These are phyloP conservation scores for Trypanosoma cruzi DNA, from an alignment of 208 protist species.

Conservation along the genomic window DNA sequence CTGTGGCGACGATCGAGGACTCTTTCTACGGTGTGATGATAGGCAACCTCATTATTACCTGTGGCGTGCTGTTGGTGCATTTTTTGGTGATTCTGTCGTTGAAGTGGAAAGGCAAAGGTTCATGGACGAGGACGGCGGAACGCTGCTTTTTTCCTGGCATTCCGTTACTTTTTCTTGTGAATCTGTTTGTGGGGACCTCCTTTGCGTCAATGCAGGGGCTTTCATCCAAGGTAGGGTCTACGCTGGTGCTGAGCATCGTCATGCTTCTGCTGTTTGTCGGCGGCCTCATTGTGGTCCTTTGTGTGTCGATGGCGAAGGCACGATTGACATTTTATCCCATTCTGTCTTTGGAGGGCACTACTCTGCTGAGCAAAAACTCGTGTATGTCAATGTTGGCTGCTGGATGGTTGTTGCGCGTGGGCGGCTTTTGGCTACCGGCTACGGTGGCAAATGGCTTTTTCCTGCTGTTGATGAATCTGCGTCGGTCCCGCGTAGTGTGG, in stretches of 20 bases:
- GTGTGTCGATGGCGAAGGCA: neutral
- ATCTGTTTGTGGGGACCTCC: constrained; percentile 13
- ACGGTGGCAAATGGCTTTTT: neutral
- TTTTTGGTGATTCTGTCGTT: neutral
- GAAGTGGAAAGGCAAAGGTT: neutral
- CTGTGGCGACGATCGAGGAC: constrained; percentile 12
- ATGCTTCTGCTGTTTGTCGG: constrained; percentile 13
- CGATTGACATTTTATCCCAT: neutral
- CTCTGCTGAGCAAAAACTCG: too few species aligned
- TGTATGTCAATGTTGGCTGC: neutral
- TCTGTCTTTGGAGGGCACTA: neutral
- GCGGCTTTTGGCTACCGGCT: constrained; percentile 9
- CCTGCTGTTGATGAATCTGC: constrained; percentile 7
- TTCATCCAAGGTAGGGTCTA: neutral
- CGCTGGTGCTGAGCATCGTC: constrained; percentile 3
- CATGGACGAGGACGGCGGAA: neutral
- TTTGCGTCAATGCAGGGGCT: constrained; percentile 16
- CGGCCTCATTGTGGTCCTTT: neutral
- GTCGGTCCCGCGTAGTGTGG: neutral
- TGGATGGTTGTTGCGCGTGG: constrained; percentile 6
- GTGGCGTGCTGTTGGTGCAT: constrained; percentile 8
- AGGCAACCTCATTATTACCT: constrained; percentile 10
- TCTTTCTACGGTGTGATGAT: constrained; percentile 15
- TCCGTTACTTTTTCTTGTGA: constrained; percentile 4
- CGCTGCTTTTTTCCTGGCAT: constrained; percentile 4